A percentile compares a stretch with the other conserved stretches of the same genome.
These are phyloP conservation scores for Prunus mume DNA, from an alignment of 306 rosid species.

Conservation along the genomic window DNA sequence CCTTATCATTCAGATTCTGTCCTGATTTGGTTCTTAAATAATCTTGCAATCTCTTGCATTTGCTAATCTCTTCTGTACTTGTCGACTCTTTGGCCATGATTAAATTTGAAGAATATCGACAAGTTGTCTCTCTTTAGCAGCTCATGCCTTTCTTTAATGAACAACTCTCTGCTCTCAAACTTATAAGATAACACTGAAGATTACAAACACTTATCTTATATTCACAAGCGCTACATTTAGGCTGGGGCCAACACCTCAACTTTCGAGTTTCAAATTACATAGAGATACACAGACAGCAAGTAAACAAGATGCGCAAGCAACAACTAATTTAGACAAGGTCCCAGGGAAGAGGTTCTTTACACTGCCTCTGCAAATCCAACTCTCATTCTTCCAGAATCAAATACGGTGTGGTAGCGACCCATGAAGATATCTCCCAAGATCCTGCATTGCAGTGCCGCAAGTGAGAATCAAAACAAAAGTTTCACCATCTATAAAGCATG, in stretches of 20 bases:
- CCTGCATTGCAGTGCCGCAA: slow-evolving; percentile 46
- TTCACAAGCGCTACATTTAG: slow-evolving; percentile 13
- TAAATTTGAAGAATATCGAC: too few relatives aligned
- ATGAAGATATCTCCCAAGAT: slow-evolving; percentile 90
- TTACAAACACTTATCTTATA: background rate
- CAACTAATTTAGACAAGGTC: background rate
- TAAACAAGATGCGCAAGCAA: slow-evolving; percentile 1
- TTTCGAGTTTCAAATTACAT: slow-evolving; percentile 1
- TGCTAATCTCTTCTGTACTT: too few relatives aligned
- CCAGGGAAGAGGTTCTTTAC: slow-evolving; percentile 25
- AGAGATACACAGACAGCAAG: background rate
- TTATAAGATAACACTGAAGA: background rate
- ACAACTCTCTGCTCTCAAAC: background rate
- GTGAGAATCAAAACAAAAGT: slow-evolving; percentile 28
- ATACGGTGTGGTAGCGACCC: slow-evolving; percentile 89
- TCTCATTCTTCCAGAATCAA: slow-evolving; percentile 66
- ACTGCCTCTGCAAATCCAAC: slow-evolving; percentile 92
- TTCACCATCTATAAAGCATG: background rate
- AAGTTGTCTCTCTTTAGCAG: too few relatives aligned
- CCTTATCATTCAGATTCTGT: too few relatives aligned
- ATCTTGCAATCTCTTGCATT: too few relatives aligned
- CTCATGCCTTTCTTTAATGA: too few relatives aligned
- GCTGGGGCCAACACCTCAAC: slow-evolving; percentile 1
- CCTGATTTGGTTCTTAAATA: background rate
- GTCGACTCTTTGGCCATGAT: too few relatives aligned